Percentiles rank a stretch among this genome's conserved stretches.
Conservation (phyloP, 768 basidiomycete species). For the Flagelloscypha sp. region DNA sequence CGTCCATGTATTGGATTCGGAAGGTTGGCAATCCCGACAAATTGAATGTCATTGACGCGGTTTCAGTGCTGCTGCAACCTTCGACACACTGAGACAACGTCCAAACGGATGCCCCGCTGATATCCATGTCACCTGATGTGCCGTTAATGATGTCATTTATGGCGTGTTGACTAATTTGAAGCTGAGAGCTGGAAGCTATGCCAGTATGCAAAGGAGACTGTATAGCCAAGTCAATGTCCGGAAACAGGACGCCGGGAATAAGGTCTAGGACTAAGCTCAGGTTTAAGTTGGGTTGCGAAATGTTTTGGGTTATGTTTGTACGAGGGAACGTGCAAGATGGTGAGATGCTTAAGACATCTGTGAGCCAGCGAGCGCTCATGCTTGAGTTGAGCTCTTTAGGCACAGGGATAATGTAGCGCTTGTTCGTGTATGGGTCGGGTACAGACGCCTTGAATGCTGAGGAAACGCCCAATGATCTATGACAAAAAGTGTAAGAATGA, state of each 20-base stretch:
- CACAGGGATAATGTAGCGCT: slow-evolving; percentile 12
- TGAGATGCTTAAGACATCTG: slow-evolving; percentile 19
- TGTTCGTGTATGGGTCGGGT: neutral
- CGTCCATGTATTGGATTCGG: slow-evolving; percentile 8
- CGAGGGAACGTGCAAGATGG: slow-evolving; percentile 19
- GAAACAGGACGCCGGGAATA: no score
- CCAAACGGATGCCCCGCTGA: slow-evolving; percentile 18
- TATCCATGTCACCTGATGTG: slow-evolving; percentile 10
- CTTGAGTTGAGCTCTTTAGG: slow-evolving; percentile 13
- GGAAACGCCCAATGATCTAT: no score
- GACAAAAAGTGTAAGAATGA: neutral
- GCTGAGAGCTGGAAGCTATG: neutral
- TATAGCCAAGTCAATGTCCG: neutral
- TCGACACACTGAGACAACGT: slow-evolving; percentile 13
- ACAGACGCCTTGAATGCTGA: neutral
- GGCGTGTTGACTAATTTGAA: slow-evolving; percentile 3
- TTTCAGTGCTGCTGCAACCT: slow-evolving; percentile 11
- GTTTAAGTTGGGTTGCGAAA: slow-evolving; percentile 3
- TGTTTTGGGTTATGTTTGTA: slow-evolving; percentile 15
- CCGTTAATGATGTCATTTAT: slow-evolving; percentile 12
- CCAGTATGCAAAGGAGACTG: neutral
- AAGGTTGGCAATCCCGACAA: slow-evolving; percentile 11
- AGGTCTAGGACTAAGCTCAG: neutral
- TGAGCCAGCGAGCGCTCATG: slow-evolving; percentile 18
- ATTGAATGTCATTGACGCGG: neutral